Base-by-base conservation (phyloP, 305 asterid genomes). In the Fraxinus dipetala region DNA sequence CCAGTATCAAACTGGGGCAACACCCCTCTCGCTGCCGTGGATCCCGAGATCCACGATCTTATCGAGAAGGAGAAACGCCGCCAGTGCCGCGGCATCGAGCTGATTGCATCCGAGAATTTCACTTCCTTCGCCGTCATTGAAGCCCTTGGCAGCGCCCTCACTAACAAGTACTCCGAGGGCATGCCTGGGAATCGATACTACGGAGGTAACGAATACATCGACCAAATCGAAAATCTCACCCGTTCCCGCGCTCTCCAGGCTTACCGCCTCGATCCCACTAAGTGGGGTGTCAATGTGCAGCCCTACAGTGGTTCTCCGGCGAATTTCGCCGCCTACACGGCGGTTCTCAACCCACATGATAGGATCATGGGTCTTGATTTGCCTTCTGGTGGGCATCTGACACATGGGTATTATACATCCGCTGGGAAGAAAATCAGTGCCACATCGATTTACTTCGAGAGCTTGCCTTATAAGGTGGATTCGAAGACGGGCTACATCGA, bases 271-370 rank as follows among this genome's bases (percentile, higher is more conserved):
- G 98, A 95, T 36, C 97, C 99, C 2, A 88, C 97, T 87, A 86
- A 89, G 63, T 95, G 98, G 99, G 99, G 99, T 7, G 99, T 95
- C 78, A 95, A 95, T 88, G 99, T 95, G 51, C 99, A 95, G 87
- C 98, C 99, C 0, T 92, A 91, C 87, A 91, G 96, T 5, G 99
- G 99, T 16, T 91, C 97, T 11, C 97, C 99, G 0, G 99, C 98
- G 0, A 95, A 95, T 82, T 95, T 95, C 84, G 98, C 98, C 14
- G 97, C 98, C 16, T 95, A 95, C 75, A 95, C 99, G 18, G 99
- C 99, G 16, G 93, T 95, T 28, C 93, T 95, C 48, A 91, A 95
- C 78, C 99, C 98, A 1, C 99, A 95, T 72, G 98, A 95, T 51
- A 87, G 99, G 77, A 93, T 93, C 59, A 95, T 95, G 98, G 99